Base-by-base conservation (phyloP, 495 filamentous ascomycete genomes). In the Neurospora sp. region DNA sequence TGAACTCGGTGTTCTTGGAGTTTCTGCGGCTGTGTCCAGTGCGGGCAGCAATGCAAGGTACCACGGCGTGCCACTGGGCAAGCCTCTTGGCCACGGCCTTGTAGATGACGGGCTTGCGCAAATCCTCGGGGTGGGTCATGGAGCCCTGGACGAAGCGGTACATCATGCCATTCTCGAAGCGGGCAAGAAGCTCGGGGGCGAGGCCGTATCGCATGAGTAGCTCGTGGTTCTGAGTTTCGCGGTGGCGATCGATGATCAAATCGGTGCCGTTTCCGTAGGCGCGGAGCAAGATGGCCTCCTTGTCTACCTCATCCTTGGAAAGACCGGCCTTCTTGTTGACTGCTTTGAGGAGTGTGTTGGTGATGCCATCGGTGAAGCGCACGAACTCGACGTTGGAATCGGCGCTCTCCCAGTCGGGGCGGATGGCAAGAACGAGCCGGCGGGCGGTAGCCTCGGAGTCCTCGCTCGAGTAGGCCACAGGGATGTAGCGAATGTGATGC, bases 321-420 rank as follows among this genome's bases (percentile, higher is more conserved):
- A 90, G 85, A n/a, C 91, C 93, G 6, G 91, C 86, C 48, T 88
- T 89, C 81, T 87, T 89, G 80, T 97, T 97, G 80, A 94, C 86
- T 39, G 92, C 92, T 87, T 98, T 98, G 41, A 89, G 80, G 40
- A 99, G 87, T 84, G 95, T 98, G 82, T 99, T 99, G 65, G 96
- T 99, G 81, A 99, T 99, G 75, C 96, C 96, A 79, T 99, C 96
- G 38, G 93, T 99, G 84, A 98, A 99, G 68, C 90, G 89, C 69
- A 93, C 86, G 76, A 98, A 93, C 79, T 94, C 92, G 73, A 99
- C 87, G n/a, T 90, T 89, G 71, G 92, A 93, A 69, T 86, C 88
- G 1, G 86, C 82, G 20, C 87, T 85, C 73, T 90, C 87, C 96
- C 96, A 99, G 76, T 95, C 88, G 8, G 93, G 96, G 65, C 90